A percentile compares a stretch with the other conserved stretches of the same genome.
Evolutionary conservation across 2,329 filamentous ascomycete species (phyloP).

Genomic region (Sclerotinia glacialis): DNA sequence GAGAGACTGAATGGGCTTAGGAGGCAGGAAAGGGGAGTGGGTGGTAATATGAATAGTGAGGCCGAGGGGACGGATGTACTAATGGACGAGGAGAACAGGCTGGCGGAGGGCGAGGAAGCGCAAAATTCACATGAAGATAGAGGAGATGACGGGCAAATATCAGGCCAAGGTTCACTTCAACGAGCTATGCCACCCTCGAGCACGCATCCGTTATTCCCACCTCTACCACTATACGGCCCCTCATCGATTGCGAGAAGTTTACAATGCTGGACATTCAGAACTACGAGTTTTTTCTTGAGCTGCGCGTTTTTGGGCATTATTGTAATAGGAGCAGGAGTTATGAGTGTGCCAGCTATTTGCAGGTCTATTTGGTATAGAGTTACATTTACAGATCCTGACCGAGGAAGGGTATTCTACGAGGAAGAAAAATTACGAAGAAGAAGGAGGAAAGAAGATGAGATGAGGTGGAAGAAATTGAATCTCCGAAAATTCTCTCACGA

Average conservation of each 20-base stretch:
- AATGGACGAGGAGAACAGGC: slow-evolving; percentile 33
- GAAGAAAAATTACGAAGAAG: slow-evolving; percentile 65
- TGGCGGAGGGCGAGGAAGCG: slow-evolving; percentile 10
- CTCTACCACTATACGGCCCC: slow-evolving; percentile 77
- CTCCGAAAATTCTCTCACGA: slow-evolving; percentile 42
- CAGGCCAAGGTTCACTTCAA: slow-evolving; percentile 48
- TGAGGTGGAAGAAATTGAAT: slow-evolving; percentile 56
- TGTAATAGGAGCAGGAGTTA: slow-evolving; percentile 69
- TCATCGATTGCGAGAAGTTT: slow-evolving; percentile 63
- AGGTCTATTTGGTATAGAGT: slow-evolving; percentile 51
- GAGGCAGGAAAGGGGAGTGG: slow-evolving; percentile 44
- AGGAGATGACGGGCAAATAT: slow-evolving; percentile 42
- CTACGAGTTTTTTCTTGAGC: slow-evolving; percentile 72
- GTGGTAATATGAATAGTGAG: slow-evolving; percentile 40
- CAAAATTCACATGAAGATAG: slow-evolving; percentile 22
- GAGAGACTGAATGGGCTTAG: slow-evolving; percentile 65
- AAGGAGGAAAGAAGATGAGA: slow-evolving; percentile 55
- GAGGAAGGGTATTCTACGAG: slow-evolving; percentile 63
- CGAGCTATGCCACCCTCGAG: slow-evolving; percentile 59
- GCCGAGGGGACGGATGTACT: slow-evolving; percentile 36
- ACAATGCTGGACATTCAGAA: slow-evolving; percentile 63
- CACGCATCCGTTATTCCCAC: slow-evolving; percentile 80
- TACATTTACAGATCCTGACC: slow-evolving; percentile 59
- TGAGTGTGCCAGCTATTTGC: slow-evolving; percentile 56
- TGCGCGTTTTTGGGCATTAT: slow-evolving; percentile 74